A percentile compares a stretch with the other conserved stretches of the same genome.
These are phyloP conservation scores for Scenedesmus sp. DNA, from an alignment of 163 green algal genomes.

Conservation along the genomic window DNA sequence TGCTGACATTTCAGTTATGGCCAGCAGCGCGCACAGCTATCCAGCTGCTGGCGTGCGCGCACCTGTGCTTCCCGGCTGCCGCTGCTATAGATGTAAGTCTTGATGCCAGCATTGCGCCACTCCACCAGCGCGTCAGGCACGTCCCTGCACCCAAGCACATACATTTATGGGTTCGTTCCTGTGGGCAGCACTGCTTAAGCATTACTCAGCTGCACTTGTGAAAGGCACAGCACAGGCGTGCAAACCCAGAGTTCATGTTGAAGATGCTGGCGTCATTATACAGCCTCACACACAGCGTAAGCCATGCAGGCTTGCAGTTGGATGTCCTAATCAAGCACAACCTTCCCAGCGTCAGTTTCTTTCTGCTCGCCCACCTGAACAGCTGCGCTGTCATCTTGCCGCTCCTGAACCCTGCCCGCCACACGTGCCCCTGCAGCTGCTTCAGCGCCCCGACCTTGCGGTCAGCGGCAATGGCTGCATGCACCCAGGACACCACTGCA, in stretches of 20 bases:
- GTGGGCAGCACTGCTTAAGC: not conserved
- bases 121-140: constrained; percentile 81
- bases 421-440: constrained; percentile 91
- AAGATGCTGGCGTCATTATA: not conserved
- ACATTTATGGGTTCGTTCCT: not conserved
- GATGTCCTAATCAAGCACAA: no score
- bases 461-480: constrained; percentile 84
- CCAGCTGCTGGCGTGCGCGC: not conserved
- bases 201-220: not conserved
- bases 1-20: not conserved
- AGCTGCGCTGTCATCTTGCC: constrained; percentile 81
- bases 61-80: constrained; percentile 89
- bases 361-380: constrained; percentile 61
- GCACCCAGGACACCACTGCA: constrained; percentile 72
- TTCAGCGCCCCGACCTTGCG: constrained; percentile 80
- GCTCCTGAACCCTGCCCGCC: constrained; percentile 83
- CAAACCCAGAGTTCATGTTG: not conserved
- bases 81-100: constrained; percentile 97
- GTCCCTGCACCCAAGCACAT: constrained; percentile 60
- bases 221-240: not conserved
- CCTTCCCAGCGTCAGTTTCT: no score
- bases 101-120: constrained; percentile 80
- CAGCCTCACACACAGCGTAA: not conserved
- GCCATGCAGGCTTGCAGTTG: no score
- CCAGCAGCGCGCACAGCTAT: not conserved